phyloP scores from a whole-genome alignment of 2,329 filamentous ascomycete genomes.

The Cladosporium sp. region DNA sequence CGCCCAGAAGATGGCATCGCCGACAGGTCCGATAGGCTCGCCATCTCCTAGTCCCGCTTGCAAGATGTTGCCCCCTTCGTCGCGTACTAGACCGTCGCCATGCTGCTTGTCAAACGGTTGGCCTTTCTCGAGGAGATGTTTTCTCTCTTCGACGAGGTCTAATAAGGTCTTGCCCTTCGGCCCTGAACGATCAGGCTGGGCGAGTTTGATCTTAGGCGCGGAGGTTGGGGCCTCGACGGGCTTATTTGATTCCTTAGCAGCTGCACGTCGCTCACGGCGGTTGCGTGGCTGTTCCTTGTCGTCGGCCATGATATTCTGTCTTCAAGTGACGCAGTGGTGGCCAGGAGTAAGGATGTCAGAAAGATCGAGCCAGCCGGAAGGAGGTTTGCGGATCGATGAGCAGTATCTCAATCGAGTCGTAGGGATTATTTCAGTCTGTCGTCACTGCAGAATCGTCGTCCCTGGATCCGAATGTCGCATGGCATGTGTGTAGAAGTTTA shows the following conservation, averaged over 20 bases:
- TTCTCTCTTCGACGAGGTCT: slow-evolving; percentile 63
- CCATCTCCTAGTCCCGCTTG: slow-evolving; percentile 35
- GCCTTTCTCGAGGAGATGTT: slow-evolving; percentile 38
- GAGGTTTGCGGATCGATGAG: neutral
- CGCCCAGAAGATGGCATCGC: slow-evolving; percentile 46
- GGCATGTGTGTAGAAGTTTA: neutral
- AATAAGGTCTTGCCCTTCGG: slow-evolving; percentile 66
- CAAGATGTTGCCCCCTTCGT: slow-evolving; percentile 33
- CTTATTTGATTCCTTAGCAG: slow-evolving; percentile 32
- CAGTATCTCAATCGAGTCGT: neutral
- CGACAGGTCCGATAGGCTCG: slow-evolving; percentile 43
- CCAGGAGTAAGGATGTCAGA: neutral
- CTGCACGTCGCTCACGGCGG: slow-evolving; percentile 43
- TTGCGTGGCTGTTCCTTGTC: slow-evolving; percentile 33
- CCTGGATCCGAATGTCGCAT: slow-evolving; percentile 1
- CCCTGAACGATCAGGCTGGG: slow-evolving; percentile 64
- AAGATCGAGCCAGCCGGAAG: neutral
- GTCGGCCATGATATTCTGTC: slow-evolving; percentile 16
- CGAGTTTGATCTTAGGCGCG: slow-evolving; percentile 57
- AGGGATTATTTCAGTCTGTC: neutral
- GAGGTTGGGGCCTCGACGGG: slow-evolving; percentile 31
- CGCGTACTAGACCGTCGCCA: slow-evolving; percentile 26
- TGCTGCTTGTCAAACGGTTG: slow-evolving; percentile 50
- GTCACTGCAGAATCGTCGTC: neutral
- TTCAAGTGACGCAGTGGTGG: neutral